These are phyloP conservation scores for Suhomyces prunicola DNA, from an alignment of 805 yeast genomes.

Conservation along the genomic window DNA sequence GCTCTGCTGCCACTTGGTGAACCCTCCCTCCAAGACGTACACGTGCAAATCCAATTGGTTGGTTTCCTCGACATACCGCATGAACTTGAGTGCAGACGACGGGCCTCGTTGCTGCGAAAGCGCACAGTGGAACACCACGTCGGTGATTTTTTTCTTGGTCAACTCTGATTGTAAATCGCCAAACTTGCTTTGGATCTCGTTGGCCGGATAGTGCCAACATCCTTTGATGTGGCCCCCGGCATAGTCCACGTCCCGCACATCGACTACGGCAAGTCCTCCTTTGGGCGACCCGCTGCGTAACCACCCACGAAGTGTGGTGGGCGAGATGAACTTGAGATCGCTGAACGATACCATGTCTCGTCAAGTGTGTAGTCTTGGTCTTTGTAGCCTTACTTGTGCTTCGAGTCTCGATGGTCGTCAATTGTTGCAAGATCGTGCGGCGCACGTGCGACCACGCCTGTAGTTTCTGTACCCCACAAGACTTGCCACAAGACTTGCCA, in stretches of 20 bases:
- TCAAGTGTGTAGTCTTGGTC: too few relatives aligned
- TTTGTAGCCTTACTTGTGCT: too few relatives aligned
- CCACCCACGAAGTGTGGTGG: slow-evolving; percentile 46
- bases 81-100: slow-evolving; percentile 65
- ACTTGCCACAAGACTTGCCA: too few relatives aligned
- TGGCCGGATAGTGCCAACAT: slow-evolving; percentile 55
- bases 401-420: neutral
- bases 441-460: neutral
- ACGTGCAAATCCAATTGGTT: slow-evolving; percentile 40
- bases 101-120: slow-evolving; percentile 93
- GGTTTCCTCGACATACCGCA: slow-evolving; percentile 35
- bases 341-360: slow-evolving; percentile 31
- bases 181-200: slow-evolving; percentile 36
- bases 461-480: too few relatives aligned
- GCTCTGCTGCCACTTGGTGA: slow-evolving; percentile 72
- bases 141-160: slow-evolving; percentile 32
- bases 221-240: slow-evolving; percentile 71
- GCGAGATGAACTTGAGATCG: slow-evolving; percentile 46
- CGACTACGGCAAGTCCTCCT: slow-evolving; percentile 57
- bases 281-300: slow-evolving; percentile 35
- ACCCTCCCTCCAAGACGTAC: slow-evolving; percentile 81
- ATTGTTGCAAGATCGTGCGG: neutral
- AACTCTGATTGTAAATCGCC: slow-evolving; percentile 37
- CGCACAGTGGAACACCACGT: slow-evolving; percentile 86
- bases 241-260: slow-evolving; percentile 81